Conservation (phyloP, 192 early-diverging fungal species). For the Lunasporangiospora selenospora region DNA sequence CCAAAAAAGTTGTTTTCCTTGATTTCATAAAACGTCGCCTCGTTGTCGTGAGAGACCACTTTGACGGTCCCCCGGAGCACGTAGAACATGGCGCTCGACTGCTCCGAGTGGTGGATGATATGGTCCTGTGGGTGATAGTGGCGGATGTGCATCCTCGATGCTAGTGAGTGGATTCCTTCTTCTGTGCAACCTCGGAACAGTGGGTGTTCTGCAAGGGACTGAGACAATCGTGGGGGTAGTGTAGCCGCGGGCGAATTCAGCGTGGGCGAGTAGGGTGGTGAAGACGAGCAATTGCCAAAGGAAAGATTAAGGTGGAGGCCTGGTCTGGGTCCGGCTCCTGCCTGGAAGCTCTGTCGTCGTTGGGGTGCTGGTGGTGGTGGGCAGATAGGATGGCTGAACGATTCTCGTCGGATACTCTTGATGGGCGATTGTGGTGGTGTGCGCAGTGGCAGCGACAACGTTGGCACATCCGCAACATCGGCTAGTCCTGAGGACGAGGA, state of each 20-base stretch:
- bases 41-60: slow-evolving; percentile 58
- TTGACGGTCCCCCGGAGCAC: slow-evolving; percentile 55
- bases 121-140: slow-evolving; percentile 47
- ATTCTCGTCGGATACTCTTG: slow-evolving; percentile 17
- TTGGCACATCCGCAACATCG: background rate
- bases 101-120: slow-evolving; percentile 47
- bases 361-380: background rate
- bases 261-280: slow-evolving; percentile 36
- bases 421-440: slow-evolving; percentile 46
- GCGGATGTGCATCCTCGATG: slow-evolving; percentile 47
- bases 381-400: slow-evolving; percentile 5
- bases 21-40: slow-evolving; percentile 59
- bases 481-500: too few species aligned
- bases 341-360: background rate
- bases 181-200: slow-evolving; percentile 30
- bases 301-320: background rate
- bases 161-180: slow-evolving; percentile 24
- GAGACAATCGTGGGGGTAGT: slow-evolving; percentile 30
- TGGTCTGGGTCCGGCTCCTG: background rate
- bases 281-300: slow-evolving; percentile 3
- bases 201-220: slow-evolving; percentile 36
- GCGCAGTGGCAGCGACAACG: slow-evolving; percentile 6
- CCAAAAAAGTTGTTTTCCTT: slow-evolving; percentile 78
- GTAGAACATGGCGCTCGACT: slow-evolving; percentile 64
- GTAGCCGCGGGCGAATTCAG: slow-evolving; percentile 1